These are phyloP conservation scores for Camelina sativa DNA, from an alignment of 345 rosid species.

Conservation along the genomic window DNA sequence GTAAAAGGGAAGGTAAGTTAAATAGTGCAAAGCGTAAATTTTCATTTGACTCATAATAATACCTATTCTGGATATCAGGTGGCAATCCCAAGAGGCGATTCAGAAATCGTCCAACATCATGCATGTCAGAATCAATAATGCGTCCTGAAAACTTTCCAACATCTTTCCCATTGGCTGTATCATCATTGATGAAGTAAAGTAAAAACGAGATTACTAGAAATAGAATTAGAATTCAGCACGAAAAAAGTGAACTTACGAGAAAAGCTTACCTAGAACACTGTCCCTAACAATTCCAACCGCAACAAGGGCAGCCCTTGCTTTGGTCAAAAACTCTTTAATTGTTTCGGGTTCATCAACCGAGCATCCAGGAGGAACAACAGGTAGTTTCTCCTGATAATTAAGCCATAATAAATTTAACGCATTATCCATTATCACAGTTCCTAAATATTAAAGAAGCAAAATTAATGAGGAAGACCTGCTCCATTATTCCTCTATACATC, in stretches of 20 bases:
- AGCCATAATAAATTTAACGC: conserved; percentile 34
- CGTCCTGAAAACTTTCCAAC: conserved; percentile 84
- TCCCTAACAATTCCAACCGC: conserved; percentile 99
- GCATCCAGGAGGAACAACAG: conserved; percentile 97
- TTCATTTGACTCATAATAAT: conserved; percentile 24
- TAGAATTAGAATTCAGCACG: background rate
- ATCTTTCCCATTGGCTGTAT: conserved; percentile 85
- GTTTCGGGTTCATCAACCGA: conserved; percentile 83
- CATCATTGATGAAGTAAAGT: conserved; percentile 30
- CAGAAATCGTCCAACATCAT: conserved; percentile 93
- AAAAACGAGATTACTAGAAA: conserved; percentile 18
- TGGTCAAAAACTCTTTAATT: conserved; percentile 72
- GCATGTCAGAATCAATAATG: conserved; percentile 98
- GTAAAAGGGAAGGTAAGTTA: conserved; percentile 1
- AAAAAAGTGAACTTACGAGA: conserved; percentile 11
- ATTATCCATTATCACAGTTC: conserved; percentile 26
- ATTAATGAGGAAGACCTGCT: conserved; percentile 57
- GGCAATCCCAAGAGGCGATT: conserved; percentile 96
- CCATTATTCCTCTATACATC: conserved; percentile 98
- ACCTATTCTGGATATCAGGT: conserved; percentile 98
- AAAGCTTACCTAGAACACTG: conserved; percentile 67
- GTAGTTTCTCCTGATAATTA: conserved; percentile 77
- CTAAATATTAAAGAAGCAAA: conserved; percentile 17
- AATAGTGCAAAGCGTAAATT: background rate
- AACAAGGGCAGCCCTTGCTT: conserved; percentile 96